Conservation (phyloP, 2,329 filamentous ascomycete species). For the Cytospora piceae region DNA sequence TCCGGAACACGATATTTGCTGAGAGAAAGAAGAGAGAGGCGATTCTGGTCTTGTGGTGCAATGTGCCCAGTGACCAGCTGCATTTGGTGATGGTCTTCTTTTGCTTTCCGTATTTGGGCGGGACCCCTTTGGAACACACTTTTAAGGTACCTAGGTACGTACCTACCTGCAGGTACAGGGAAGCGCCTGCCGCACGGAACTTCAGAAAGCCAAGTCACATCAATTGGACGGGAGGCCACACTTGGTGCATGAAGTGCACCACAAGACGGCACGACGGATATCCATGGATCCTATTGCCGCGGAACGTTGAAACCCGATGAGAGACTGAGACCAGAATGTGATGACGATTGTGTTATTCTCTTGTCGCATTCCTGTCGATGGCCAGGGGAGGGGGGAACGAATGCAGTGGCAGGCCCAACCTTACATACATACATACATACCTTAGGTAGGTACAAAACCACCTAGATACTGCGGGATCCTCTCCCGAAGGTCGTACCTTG, state of each 20-base stretch:
- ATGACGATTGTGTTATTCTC: not conserved
- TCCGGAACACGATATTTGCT: not conserved
- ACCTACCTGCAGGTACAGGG: not conserved
- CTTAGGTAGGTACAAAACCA: too few relatives aligned
- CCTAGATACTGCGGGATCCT: not conserved
- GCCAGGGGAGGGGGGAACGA: not conserved
- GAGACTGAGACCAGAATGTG: not conserved
- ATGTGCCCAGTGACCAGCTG: not conserved
- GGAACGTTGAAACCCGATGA: not conserved
- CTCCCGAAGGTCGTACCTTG: conserved; percentile 22
- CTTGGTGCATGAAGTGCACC: not conserved
- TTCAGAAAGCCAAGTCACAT: not conserved
- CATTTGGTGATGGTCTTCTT: too few relatives aligned
- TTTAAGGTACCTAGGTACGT: not conserved
- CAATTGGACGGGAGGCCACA: conserved; percentile 1
- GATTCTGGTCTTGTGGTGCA: not conserved
- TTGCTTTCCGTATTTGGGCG: not conserved
- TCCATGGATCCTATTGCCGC: too few relatives aligned
- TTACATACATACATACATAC: not conserved
- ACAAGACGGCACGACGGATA: too few relatives aligned
- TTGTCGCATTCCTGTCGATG: not conserved
- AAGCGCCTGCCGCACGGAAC: not conserved
- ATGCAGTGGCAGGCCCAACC: not conserved
- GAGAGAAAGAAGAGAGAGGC: not conserved
- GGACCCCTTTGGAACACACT: conserved; percentile 2